Base-by-base conservation (phyloP, 805 yeast species). In the Ogataea salicorniae region DNA sequence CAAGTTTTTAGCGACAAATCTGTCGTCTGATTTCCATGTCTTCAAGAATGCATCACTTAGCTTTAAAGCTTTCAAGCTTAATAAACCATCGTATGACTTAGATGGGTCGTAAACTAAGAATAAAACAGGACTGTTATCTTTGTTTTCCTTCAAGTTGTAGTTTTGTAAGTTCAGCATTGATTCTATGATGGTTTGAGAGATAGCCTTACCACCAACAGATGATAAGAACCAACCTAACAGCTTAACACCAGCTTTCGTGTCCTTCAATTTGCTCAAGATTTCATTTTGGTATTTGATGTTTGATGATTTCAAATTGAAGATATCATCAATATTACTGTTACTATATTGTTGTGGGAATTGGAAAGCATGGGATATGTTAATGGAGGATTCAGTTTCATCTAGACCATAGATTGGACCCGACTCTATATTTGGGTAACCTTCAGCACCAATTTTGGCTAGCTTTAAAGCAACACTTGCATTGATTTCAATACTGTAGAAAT, bases 181-280 rank as follows among this genome's bases (percentile, higher is more conserved):
- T 57, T 88, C 95, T 29, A 89, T 73, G 44, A 86, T 72, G 46
- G 79, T 79, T 46, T 78, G 75, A 50, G 82, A 80, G 59, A 83
- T 78, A 61, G 81, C 82, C 62, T 81, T 81, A 41, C 94, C 94
- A 37, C 85, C 76, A 44, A 73, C 70, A 29, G 89, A 75, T 39
- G 84, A 74, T 61, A 87, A 79, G 69, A 86, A 88, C 89, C 91
- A 88, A 34, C 96, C 96, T 53, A 83, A 77, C 50, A 83, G 74
- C 61, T 82, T 86, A 39, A 80, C 73, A 41, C 90, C 91, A 50
- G 79, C 73, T 42, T 84, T 83, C 51, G 81, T 77, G 46, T 74
- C 75, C 58, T 74, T 78, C 53, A 87, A 75, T 50, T 79, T 77
- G 39, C 79, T 76, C 54, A 84, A 71, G 59, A 85, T 72, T 41